Percentiles rank a stretch among this genome's conserved stretches.
Evolutionary conservation across 1,284 basidiomycete species (phyloP).

Genomic region (Trichosporon sp.): DNA sequence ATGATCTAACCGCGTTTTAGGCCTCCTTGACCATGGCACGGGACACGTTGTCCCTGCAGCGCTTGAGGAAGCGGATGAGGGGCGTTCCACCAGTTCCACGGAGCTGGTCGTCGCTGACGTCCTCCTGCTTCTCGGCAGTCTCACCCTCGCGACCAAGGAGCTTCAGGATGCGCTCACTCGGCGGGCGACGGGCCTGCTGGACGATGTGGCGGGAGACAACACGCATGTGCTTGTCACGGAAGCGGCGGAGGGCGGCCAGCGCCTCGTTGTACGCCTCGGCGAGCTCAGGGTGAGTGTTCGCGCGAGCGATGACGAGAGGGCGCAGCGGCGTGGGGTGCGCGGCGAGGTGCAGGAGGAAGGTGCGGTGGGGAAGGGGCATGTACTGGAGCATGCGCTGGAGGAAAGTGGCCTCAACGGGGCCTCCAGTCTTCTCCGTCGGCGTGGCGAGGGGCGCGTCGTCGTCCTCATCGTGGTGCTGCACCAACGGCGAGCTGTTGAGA

Average conservation of each 20-base stretch:
- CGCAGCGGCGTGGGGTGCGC: constrained; percentile 59
- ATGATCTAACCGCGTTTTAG: not conserved
- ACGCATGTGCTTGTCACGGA: constrained; percentile 82
- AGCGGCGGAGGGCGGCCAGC: constrained; percentile 66
- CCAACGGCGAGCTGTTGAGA: constrained; percentile 13
- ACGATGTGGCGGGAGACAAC: constrained; percentile 82
- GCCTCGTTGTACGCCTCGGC: constrained; percentile 68
- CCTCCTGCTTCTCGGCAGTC: constrained; percentile 11
- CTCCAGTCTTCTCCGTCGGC: not conserved
- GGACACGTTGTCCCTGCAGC: constrained; percentile 68
- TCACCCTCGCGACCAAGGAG: constrained; percentile 28
- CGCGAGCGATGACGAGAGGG: constrained; percentile 44
- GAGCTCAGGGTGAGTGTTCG: constrained; percentile 46
- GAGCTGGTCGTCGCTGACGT: constrained; percentile 54
- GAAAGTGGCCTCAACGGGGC: constrained; percentile 56
- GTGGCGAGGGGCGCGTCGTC: not conserved
- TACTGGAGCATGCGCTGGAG: constrained; percentile 77
- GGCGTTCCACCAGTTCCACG: constrained; percentile 84
- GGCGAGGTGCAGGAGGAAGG: constrained; percentile 78
- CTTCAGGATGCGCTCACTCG: constrained; percentile 33
- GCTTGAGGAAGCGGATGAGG: constrained; percentile 74
- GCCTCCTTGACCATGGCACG: constrained; percentile 54
- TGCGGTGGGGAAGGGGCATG: constrained; percentile 87
- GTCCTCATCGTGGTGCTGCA: not conserved
- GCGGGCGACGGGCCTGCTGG: constrained; percentile 55